Conservation (phyloP, 2,329 filamentous ascomycete genomes). For the Talaromyces sp. region DNA sequence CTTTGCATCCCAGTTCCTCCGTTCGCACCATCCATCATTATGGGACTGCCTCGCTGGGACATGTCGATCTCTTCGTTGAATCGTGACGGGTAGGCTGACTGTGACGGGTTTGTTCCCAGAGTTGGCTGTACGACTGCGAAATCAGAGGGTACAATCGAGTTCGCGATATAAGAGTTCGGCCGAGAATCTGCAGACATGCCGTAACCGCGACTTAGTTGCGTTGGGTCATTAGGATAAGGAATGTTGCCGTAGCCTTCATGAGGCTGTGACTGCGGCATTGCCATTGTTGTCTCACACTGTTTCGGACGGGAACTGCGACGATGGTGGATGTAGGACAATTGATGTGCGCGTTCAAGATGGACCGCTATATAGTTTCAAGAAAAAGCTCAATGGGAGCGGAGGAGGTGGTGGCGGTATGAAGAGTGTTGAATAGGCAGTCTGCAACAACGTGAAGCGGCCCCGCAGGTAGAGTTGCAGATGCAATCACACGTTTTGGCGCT, state of each 20-base stretch:
- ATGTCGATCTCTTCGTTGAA: conserved; percentile 42
- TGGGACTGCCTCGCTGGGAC: conserved; percentile 36
- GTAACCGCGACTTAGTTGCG: conserved; percentile 35
- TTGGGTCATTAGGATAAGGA: conserved; percentile 32
- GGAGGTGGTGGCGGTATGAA: neutral
- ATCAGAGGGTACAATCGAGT: conserved; percentile 31
- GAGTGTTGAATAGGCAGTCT: conserved; percentile 11
- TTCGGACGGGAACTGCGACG: neutral
- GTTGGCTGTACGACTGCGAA: conserved; percentile 36
- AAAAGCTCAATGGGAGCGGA: neutral
- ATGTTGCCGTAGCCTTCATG: conserved; percentile 39
- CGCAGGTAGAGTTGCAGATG: neutral
- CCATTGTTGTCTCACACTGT: conserved; percentile 14
- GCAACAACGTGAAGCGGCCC: neutral
- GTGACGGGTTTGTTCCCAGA: conserved; percentile 30
- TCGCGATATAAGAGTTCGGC: conserved; percentile 43
- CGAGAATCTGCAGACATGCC: conserved; percentile 36
- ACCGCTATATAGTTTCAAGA: neutral
- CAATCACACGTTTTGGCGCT: conserved; percentile 7
- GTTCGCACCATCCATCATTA: conserved; percentile 32
- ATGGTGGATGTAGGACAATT: neutral
- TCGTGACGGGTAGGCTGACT: conserved; percentile 37
- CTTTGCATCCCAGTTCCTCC: conserved; percentile 34
- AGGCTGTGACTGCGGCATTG: conserved; percentile 38
- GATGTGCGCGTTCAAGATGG: neutral